Evolutionary conservation across 1,284 basidiomycete species (phyloP).

Genomic region (Ustilago bromivora): DNA sequence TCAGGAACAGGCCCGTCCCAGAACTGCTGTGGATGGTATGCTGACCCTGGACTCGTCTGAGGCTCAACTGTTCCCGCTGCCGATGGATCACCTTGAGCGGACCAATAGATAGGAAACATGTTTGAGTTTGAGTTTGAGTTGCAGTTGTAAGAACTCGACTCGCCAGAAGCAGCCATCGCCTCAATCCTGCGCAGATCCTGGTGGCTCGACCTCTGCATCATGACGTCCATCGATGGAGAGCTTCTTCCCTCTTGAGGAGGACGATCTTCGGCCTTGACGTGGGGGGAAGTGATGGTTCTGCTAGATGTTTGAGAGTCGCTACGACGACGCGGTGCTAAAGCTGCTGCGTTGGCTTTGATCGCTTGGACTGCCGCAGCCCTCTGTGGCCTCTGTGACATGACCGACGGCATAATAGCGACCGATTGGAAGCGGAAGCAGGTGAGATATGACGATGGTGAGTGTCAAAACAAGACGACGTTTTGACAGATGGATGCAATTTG

Average conservation of each 20-base stretch:
- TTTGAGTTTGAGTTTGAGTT: constrained; percentile 5
- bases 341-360: constrained; percentile 29
- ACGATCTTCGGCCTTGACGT: constrained; percentile 27
- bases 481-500: not conserved
- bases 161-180: constrained; percentile 7
- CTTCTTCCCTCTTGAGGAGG: constrained; percentile 8
- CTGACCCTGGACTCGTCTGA: constrained; percentile 7
- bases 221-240: constrained; percentile 37
- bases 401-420: not conserved
- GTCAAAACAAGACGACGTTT: not conserved
- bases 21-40: constrained; percentile 18
- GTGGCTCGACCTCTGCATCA: constrained; percentile 36
- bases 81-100: constrained; percentile 14
- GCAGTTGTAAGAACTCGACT: not conserved
- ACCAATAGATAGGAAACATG: constrained; percentile 26
- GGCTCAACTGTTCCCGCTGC: not conserved
- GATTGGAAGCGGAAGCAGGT: not conserved
- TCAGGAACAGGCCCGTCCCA: constrained; percentile 19
- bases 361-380: constrained; percentile 46
- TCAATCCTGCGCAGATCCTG: constrained; percentile 29
- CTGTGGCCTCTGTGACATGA: constrained; percentile 39
- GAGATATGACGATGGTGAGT: not conserved
- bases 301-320: constrained; percentile 34
- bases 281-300: constrained; percentile 35
- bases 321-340: constrained; percentile 28